Percentiles rank a stretch among this genome's conserved stretches.
phyloP scores from a whole-genome alignment of 1,284 basidiomycete genomes.

The Sanguinoderma infundibulare region DNA sequence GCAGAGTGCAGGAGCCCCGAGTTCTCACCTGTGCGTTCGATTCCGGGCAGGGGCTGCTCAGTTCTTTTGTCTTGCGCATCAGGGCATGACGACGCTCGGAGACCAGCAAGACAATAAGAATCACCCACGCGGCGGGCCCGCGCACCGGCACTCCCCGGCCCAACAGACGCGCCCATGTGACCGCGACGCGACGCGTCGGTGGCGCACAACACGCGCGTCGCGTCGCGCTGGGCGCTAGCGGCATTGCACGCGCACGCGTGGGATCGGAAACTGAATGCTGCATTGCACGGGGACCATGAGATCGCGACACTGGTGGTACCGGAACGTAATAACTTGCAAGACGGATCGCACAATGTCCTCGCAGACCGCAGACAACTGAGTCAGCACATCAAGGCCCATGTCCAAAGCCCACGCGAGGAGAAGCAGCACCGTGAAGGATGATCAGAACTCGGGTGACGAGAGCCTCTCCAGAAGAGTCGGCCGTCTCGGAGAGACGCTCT shows the following conservation, averaged over 20 bases:
- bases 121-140: neutral
- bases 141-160: neutral
- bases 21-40: neutral
- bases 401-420: too few species aligned
- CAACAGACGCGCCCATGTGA: conserved; percentile 21
- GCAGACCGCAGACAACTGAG: neutral
- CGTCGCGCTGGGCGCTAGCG: neutral
- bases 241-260: too few species aligned
- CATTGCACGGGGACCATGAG: too few species aligned
- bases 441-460: neutral
- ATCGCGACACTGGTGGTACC: too few species aligned
- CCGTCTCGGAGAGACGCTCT: neutral
- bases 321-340: too few species aligned
- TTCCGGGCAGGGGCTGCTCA: neutral
- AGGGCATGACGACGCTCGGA: neutral
- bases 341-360: too few species aligned
- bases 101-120: conserved; percentile 1
- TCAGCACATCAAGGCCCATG: too few species aligned
- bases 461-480: neutral
- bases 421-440: neutral
- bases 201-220: neutral
- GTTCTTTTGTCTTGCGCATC: conserved; percentile 2
- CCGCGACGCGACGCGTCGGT: conserved; percentile 9
- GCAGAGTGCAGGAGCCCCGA: neutral
- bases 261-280: too few species aligned